Conservation (phyloP, 495 filamentous ascomycete species). For the Daldinia vernicosa region DNA sequence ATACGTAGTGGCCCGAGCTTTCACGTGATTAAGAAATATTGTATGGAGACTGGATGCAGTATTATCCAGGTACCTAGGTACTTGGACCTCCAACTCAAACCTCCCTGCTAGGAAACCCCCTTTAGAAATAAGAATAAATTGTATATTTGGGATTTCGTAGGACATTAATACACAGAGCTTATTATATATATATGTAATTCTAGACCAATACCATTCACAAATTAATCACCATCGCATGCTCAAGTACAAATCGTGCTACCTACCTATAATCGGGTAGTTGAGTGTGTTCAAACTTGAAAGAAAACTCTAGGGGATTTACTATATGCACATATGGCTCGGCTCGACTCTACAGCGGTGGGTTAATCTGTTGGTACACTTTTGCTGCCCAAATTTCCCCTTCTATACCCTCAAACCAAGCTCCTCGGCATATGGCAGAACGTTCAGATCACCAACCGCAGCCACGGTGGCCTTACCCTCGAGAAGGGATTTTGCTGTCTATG, state of each 20-base stretch:
- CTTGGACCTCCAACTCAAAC: neutral
- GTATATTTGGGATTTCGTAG: neutral
- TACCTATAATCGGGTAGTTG: neutral
- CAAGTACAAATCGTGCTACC: neutral
- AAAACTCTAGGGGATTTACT: slow-evolving; percentile 55
- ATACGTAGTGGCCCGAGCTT: slow-evolving; percentile 8
- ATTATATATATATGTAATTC: neutral
- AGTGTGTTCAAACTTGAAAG: slow-evolving; percentile 24
- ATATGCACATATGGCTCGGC: slow-evolving; percentile 60
- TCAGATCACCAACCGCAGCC: slow-evolving; percentile 85
- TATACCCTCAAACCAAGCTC: slow-evolving; percentile 95
- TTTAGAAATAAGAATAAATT: neutral
- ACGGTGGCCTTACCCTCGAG: slow-evolving; percentile 89
- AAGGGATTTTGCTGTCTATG: slow-evolving; percentile 82
- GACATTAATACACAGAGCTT: neutral
- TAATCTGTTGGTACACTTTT: slow-evolving; percentile 62
- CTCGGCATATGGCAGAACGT: slow-evolving; percentile 88
- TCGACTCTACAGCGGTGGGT: slow-evolving; percentile 50
- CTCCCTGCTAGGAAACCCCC: neutral
- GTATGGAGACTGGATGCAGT: too few relatives aligned
- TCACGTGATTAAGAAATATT: slow-evolving; percentile 43
- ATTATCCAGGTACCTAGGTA: neutral
- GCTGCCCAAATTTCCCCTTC: slow-evolving; percentile 47
- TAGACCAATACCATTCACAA: neutral
- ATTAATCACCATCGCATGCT: neutral